Base-by-base conservation (phyloP, 2,329 filamentous ascomycete genomes). In the Claviceps africana region DNA sequence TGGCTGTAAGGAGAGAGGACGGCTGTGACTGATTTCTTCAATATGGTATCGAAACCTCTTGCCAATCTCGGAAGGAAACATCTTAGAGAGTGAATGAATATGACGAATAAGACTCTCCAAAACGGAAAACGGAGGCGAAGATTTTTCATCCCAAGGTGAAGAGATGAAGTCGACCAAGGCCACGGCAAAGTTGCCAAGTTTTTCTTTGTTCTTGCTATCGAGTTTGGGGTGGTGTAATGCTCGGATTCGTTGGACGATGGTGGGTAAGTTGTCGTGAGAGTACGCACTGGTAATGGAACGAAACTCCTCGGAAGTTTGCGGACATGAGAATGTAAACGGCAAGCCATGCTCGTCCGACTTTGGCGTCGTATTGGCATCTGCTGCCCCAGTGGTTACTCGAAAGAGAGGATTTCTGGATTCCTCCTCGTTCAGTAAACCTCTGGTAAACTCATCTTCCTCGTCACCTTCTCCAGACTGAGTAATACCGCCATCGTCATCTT, bases 161-260 rank as follows among this genome's bases (percentile, higher is more conserved):
- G 71, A 70, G 43, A 84, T 64, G 59, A 79, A 79, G 55, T 85
- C 80, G 25, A 90, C 77, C 11, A 91, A 72, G 6, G 77, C 74
- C 35, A 72, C 70, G 4, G 83, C 75, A 62, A 91, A 89, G 48
- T 78, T 74, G 54, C 79, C 66, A 15, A 97, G 79, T 62, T 87
- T 89, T 56, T 80, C 77, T 70, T 95, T 96, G 71, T 98, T 96
- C 54, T 85, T 82, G 57, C 79, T 80, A 56, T 85, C 81, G 33
- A 98, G 77, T 58, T 91, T 90, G 8, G 91, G 86, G 63, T 97
- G 89, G 64, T 97, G 86, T n/a, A 95, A 72, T 13, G 90, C 86
- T 67, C 93, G 82, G 60, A 98, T 93, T 55, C 91, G 81, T 66
- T 95, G 90, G 25, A 98, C 76, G 42, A 94, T 83, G 0, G 79